Evolutionary conservation across 768 basidiomycete genomes (phyloP).

Genomic region (Calocybe indica): DNA sequence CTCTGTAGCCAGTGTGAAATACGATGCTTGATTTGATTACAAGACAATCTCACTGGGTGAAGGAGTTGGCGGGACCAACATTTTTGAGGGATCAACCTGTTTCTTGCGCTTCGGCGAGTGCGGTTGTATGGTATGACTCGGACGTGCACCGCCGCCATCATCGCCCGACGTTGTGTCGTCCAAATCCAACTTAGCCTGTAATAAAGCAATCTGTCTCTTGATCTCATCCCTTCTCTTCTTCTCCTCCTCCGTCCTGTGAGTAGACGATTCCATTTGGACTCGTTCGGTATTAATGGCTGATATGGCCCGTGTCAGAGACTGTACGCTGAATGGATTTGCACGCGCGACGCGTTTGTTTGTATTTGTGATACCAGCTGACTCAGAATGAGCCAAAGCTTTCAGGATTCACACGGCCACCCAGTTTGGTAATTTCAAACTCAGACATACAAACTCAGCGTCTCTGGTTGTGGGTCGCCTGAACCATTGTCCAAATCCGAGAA

Average conservation of each 20-base stretch:
- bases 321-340: neutral
- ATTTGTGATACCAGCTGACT: conserved; percentile 1
- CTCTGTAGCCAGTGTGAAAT: conserved; percentile 15
- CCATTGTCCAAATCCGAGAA: neutral
- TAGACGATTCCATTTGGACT: conserved; percentile 50
- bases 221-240: conserved; percentile 41
- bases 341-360: conserved; percentile 15
- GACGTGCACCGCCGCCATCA: conserved; percentile 3
- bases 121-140: conserved; percentile 7
- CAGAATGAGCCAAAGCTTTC: neutral
- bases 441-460: conserved; percentile 9
- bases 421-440: conserved; percentile 24
- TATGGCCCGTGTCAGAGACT: neutral
- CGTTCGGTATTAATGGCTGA: neutral
- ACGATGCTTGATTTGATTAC: neutral
- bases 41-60: conserved; percentile 51
- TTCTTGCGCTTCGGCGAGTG: conserved; percentile 46
- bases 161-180: conserved; percentile 9
- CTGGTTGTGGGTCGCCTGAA: neutral
- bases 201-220: conserved; percentile 43
- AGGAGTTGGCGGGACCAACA: conserved; percentile 54
- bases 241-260: conserved; percentile 32
- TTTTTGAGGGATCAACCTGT: conserved; percentile 18
- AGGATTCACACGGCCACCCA: conserved; percentile 9
- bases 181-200: conserved; percentile 50